These are phyloP conservation scores for Alternaria gansuensis DNA, from an alignment of 2,329 filamentous ascomycete genomes.

Conservation along the genomic window DNA sequence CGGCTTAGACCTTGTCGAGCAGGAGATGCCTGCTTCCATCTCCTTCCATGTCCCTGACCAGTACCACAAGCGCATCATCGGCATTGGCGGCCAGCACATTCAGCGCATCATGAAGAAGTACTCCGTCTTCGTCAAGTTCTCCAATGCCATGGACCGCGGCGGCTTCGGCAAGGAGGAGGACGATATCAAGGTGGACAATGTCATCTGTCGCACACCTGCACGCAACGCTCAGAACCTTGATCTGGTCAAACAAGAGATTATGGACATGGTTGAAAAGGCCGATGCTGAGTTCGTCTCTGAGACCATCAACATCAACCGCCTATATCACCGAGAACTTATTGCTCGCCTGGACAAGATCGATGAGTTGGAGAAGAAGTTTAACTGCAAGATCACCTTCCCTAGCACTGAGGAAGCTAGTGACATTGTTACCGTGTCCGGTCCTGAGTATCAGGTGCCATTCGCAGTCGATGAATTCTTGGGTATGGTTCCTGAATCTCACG, in stretches of 20 bases:
- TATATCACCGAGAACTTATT: conserved; percentile 95
- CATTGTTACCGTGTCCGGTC: conserved; percentile 92
- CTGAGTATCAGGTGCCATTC: conserved; percentile 97
- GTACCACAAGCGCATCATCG: conserved; percentile 99
- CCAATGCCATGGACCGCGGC: conserved; percentile 97
- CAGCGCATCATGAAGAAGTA: conserved; percentile 99
- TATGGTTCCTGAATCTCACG: conserved; percentile 97
- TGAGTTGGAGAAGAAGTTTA: conserved; percentile 97
- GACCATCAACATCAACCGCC: conserved; percentile 88
- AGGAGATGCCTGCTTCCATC: conserved; percentile 99
- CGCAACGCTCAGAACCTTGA: conserved; percentile 97
- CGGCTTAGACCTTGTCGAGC: conserved; percentile 89
- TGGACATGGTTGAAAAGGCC: conserved; percentile 98
- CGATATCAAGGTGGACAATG: conserved; percentile 98
- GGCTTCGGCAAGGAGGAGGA: conserved; percentile 95
- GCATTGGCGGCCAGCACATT: conserved; percentile 97
- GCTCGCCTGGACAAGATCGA: conserved; percentile 88
- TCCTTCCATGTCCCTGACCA: conserved; percentile 99
- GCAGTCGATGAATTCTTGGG: conserved; percentile 96
- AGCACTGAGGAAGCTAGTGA: conserved; percentile 98
- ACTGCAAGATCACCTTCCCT: conserved; percentile 98
- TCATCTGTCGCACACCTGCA: conserved; percentile 96
- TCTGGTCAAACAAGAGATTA: conserved; percentile 96
- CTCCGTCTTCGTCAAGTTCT: conserved; percentile 99
- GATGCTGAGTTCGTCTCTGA: conserved; percentile 97